phyloP scores from a whole-genome alignment of 495 filamentous ascomycete species.

The Collariella sp. region DNA sequence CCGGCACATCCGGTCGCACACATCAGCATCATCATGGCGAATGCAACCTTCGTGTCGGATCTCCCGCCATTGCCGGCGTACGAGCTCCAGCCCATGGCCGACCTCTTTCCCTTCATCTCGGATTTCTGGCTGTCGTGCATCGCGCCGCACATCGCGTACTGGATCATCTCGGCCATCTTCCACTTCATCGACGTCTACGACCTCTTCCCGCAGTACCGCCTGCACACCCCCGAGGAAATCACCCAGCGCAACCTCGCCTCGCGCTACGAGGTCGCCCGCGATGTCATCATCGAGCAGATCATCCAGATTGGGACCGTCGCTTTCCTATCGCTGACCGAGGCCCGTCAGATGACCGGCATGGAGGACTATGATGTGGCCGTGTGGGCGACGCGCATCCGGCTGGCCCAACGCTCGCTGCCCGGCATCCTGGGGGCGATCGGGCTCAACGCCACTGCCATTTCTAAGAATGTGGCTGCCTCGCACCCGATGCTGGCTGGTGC shows the following conservation, averaged over 20 bases:
- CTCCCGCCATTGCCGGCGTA: slow-evolving; percentile 76
- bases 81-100: slow-evolving; percentile 53
- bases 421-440: slow-evolving; percentile 45
- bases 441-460: slow-evolving; percentile 47
- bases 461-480: slow-evolving; percentile 47
- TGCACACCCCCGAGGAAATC: slow-evolving; percentile 88
- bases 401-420: slow-evolving; percentile 62
- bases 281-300: slow-evolving; percentile 83
- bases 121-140: slow-evolving; percentile 69
- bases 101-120: slow-evolving; percentile 67
- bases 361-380: slow-evolving; percentile 77
- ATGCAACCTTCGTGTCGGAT: slow-evolving; percentile 32
- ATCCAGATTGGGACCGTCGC: slow-evolving; percentile 65
- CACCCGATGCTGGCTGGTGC: slow-evolving; percentile 58
- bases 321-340: slow-evolving; percentile 55
- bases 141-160: slow-evolving; percentile 79
- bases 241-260: slow-evolving; percentile 77
- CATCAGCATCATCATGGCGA: slow-evolving; percentile 32
- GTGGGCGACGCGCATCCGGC: slow-evolving; percentile 67
- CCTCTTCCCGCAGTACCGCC: slow-evolving; percentile 74
- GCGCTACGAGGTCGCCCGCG: slow-evolving; percentile 70
- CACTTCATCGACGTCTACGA: slow-evolving; percentile 75
- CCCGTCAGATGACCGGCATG: slow-evolving; percentile 54
- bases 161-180: slow-evolving; percentile 78
- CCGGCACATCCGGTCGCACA: not conserved